Evolutionary conservation across 306 rosid species (phyloP).

Genomic region (Urtica urens): DNA sequence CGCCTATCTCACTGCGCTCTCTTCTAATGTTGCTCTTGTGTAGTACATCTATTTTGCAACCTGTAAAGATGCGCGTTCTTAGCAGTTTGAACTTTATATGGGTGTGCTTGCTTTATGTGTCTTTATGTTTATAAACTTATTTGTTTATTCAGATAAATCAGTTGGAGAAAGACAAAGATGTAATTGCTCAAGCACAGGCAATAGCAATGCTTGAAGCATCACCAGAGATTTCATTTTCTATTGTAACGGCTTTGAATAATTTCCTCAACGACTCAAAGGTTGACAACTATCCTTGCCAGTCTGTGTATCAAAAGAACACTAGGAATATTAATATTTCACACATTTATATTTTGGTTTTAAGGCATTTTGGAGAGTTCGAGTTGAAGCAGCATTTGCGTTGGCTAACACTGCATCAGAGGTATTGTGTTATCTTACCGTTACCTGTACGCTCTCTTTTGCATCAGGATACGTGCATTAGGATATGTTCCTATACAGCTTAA

Average conservation of each 20-base stretch:
- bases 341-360: conserved; percentile 28
- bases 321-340: conserved; percentile 15
- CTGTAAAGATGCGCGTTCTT: no score
- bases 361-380: conserved; percentile 92
- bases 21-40: not conserved
- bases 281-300: conserved; percentile 12
- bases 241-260: conserved; percentile 72
- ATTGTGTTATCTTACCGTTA: conserved; percentile 18
- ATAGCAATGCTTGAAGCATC: conserved; percentile 66
- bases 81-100: no score
- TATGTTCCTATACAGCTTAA: no score
- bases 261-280: conserved; percentile 91
- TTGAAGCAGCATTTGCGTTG: conserved; percentile 95
- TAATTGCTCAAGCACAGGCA: conserved; percentile 91
- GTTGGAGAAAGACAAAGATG: conserved; percentile 96
- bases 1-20: not conserved
- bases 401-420: conserved; percentile 92
- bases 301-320: not conserved
- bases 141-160: conserved; percentile 70
- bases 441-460: no score
- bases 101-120: no score
- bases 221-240: conserved; percentile 73
- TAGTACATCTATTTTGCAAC: no score
- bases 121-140: no score
- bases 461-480: no score